A percentile compares a stretch with the other conserved stretches of the same genome.
phyloP scores from a whole-genome alignment of 2,329 filamentous ascomycete species.

The Colletotrichum musae region DNA sequence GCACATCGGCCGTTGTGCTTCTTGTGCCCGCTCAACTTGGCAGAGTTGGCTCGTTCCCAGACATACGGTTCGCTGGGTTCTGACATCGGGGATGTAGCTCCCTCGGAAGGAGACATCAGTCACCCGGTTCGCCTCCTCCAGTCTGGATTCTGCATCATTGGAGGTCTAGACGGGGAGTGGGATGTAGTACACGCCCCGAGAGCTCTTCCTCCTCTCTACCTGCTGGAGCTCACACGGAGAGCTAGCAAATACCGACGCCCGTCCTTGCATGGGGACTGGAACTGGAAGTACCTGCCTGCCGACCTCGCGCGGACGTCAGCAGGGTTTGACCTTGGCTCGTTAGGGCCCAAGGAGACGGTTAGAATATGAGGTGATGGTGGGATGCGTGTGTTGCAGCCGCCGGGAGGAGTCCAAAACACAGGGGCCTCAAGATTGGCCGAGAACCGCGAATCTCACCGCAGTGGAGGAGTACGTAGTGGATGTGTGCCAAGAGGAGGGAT shows the following conservation, averaged over 20 bases:
- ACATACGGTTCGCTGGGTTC: slow-evolving; percentile 30
- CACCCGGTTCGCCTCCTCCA: slow-evolving; percentile 21
- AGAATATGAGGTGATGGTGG: slow-evolving; percentile 36
- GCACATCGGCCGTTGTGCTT: slow-evolving; percentile 11
- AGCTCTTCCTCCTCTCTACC: background rate
- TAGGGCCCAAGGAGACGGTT: slow-evolving; percentile 39
- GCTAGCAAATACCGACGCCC: slow-evolving; percentile 37
- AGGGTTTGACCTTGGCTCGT: slow-evolving; percentile 35
- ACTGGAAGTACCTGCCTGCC: background rate
- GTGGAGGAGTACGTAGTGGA: background rate
- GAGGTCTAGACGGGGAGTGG: slow-evolving; percentile 7
- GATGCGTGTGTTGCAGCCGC: slow-evolving; percentile 33
- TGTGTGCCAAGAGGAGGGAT: background rate
- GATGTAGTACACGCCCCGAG: slow-evolving; percentile 25
- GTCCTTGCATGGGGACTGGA: slow-evolving; percentile 30
- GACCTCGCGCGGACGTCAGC: slow-evolving; percentile 16
- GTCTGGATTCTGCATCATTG: no score
- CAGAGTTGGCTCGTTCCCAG: slow-evolving; percentile 22
- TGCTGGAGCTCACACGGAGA: slow-evolving; percentile 30
- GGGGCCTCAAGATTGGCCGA: slow-evolving; percentile 35
- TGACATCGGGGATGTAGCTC: slow-evolving; percentile 23
- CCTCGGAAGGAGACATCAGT: slow-evolving; percentile 12
- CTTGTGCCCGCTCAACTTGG: no score
- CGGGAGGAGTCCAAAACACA: slow-evolving; percentile 33
- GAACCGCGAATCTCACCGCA: slow-evolving; percentile 10